phyloP scores from a whole-genome alignment of 2,329 filamentous ascomycete genomes.

The Aspergillus piperis region DNA sequence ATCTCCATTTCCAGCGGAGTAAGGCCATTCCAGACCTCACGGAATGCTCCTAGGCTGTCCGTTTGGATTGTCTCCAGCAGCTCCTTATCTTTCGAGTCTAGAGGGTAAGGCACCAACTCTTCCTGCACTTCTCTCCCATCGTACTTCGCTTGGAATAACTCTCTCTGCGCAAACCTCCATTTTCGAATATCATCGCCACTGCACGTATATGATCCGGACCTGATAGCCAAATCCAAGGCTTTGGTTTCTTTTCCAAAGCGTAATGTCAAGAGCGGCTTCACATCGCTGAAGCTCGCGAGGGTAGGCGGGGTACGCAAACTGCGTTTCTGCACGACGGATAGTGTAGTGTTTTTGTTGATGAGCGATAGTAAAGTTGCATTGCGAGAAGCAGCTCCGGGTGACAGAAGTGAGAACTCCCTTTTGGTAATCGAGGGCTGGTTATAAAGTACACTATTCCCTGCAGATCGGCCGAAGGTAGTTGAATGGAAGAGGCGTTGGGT shows the following conservation, averaged over 20 bases:
- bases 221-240: background rate
- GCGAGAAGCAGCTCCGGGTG: background rate
- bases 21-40: constrained; percentile 30
- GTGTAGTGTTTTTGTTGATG: background rate
- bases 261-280: background rate
- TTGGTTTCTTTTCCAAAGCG: background rate
- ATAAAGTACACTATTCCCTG: background rate
- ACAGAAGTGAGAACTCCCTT: background rate
- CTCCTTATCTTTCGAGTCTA: constrained; percentile 18
- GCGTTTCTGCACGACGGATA: background rate
- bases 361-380: background rate
- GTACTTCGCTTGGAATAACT: constrained; percentile 27
- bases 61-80: constrained; percentile 27
- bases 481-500: background rate
- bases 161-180: constrained; percentile 28
- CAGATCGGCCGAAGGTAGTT: background rate
- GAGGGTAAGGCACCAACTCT: constrained; percentile 1
- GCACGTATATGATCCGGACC: constrained; percentile 23
- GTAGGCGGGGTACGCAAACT: background rate
- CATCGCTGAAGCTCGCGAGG: background rate
- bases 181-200: background rate
- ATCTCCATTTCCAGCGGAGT: constrained; percentile 22
- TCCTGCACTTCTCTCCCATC: constrained; percentile 10
- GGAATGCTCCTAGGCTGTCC: constrained; percentile 28
- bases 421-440: background rate